phyloP scores from a whole-genome alignment of 306 rosid species.

The Glycyrrhiza uralensis region DNA sequence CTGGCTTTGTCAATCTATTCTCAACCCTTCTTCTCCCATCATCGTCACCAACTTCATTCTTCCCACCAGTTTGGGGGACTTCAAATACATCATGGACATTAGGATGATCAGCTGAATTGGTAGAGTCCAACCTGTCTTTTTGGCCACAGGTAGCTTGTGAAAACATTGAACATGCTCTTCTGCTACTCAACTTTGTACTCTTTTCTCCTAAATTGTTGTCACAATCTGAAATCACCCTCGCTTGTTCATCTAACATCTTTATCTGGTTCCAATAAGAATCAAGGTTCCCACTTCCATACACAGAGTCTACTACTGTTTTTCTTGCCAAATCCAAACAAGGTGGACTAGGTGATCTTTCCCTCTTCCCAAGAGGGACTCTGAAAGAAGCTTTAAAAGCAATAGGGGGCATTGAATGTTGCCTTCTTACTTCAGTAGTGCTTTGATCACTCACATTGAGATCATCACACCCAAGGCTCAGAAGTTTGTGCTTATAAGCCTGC shows the following conservation, averaged over 20 bases:
- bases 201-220: conserved; percentile 42
- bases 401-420: conserved; percentile 64
- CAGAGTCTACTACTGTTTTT: conserved; percentile 26
- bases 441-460: conserved; percentile 46
- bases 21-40: conserved; percentile 14
- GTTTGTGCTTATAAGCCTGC: conserved; percentile 72
- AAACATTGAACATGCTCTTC: conserved; percentile 32
- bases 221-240: conserved; percentile 56
- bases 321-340: conserved; percentile 33
- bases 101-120: conserved; percentile 23
- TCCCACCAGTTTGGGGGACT: conserved; percentile 46
- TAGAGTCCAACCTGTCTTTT: conserved; percentile 19
- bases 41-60: conserved; percentile 20
- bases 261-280: conserved; percentile 58
- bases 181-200: conserved; percentile 24
- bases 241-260: conserved; percentile 52
- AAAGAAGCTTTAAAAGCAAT: conserved; percentile 33
- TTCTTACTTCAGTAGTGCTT: conserved; percentile 31
- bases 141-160: conserved; percentile 26
- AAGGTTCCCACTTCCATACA: conserved; percentile 20
- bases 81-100: conserved; percentile 66
- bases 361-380: conserved; percentile 25
- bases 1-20: conserved; percentile 40
- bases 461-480: conserved; percentile 70
- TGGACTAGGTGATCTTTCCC: conserved; percentile 39